A percentile compares a stretch with the other conserved stretches of the same genome.
These are phyloP conservation scores for Thecaphora thlaspeos DNA, from an alignment of 1,284 basidiomycete genomes.

Conservation along the genomic window DNA sequence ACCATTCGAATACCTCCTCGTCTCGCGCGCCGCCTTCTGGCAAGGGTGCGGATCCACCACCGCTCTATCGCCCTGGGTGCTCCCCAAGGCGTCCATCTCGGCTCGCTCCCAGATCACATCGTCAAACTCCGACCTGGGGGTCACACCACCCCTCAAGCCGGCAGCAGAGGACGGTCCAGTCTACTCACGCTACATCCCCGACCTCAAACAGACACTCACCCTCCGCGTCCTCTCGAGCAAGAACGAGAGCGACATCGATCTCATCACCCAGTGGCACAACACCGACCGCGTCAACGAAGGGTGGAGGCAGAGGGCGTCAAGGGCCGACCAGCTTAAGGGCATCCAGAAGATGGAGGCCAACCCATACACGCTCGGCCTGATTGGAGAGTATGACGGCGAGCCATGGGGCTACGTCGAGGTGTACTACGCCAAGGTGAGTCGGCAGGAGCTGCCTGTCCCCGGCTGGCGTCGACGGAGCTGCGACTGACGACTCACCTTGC, in stretches of 20 bases:
- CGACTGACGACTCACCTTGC: no score
- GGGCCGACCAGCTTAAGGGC: conserved; percentile 37
- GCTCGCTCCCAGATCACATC: conserved; percentile 12
- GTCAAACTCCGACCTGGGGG: conserved; percentile 11
- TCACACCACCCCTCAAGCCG: conserved; percentile 14
- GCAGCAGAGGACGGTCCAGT: conserved; percentile 18
- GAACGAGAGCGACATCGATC: conserved; percentile 36
- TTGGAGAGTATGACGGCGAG: conserved; percentile 53
- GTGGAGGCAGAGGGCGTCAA: conserved; percentile 46
- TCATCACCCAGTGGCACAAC: conserved; percentile 49
- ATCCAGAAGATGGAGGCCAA: conserved; percentile 31
- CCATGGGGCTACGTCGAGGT: conserved; percentile 54
- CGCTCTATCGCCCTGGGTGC: conserved; percentile 26
- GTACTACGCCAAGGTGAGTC: conserved; percentile 37
- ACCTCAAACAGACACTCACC: conserved; percentile 41
- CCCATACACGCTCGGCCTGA: conserved; percentile 32
- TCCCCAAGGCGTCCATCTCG: conserved; percentile 17
- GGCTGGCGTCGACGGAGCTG: no score
- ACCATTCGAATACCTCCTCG: conserved; percentile 15
- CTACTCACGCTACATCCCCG: conserved; percentile 48
- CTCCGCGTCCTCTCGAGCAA: conserved; percentile 39
- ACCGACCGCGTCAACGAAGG: conserved; percentile 49
- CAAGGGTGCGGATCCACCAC: conserved; percentile 30
- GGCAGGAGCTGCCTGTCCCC: no score
- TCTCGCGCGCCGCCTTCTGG: conserved; percentile 47